phyloP scores from a whole-genome alignment of 257 asterid species.

The Craterostigma plantagineum region DNA sequence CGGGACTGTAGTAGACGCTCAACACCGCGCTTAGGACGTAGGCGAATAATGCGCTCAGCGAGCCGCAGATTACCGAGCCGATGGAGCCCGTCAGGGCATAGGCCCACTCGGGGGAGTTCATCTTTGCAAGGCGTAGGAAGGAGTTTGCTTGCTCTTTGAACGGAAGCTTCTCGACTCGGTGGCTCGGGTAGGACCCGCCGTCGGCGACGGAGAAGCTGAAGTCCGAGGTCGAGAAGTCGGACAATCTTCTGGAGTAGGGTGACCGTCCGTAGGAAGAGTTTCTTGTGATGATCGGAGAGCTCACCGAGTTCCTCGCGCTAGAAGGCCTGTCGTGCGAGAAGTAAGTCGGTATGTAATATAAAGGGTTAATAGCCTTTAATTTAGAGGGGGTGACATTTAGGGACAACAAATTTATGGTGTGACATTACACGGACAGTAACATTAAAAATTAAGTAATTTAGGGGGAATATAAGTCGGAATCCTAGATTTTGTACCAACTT shows the following conservation, averaged over 20 bases:
- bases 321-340: constrained; percentile 40
- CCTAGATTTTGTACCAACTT: too few species aligned
- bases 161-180: constrained; percentile 51
- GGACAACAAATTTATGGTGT: too few species aligned
- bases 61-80: constrained; percentile 67
- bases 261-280: constrained; percentile 68
- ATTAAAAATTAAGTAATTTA: too few species aligned
- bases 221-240: constrained; percentile 72
- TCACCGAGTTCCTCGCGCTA: constrained; percentile 67
- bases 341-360: neutral
- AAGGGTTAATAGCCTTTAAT: too few species aligned
- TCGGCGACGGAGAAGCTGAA: constrained; percentile 58
- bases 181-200: constrained; percentile 37
- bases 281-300: constrained; percentile 60
- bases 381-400: too few species aligned
- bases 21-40: constrained; percentile 70
- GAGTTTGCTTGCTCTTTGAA: constrained; percentile 69
- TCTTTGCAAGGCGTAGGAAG: constrained; percentile 58
- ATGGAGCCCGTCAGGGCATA: constrained; percentile 56
- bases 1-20: constrained; percentile 58
- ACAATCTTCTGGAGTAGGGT: constrained; percentile 53
- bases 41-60: constrained; percentile 68
- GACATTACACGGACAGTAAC: too few species aligned
- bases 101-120: constrained; percentile 76
- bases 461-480: too few species aligned